Evolutionary conservation across 2,329 filamentous ascomycete genomes (phyloP).

Genomic region (Grosmannia huntii): DNA sequence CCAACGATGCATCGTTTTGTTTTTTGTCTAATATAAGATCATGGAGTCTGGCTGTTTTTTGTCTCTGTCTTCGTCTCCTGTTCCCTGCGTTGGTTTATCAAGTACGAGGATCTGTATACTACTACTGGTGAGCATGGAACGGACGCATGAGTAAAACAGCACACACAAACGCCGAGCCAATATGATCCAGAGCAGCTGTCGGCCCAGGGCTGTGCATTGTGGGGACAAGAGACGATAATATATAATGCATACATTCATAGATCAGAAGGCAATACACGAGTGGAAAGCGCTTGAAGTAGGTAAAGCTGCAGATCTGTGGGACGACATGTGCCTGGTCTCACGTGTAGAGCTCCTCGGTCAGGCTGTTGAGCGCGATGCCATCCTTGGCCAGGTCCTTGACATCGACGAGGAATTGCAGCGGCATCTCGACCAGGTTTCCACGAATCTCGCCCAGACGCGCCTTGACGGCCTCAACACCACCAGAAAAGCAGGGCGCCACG

Average conservation of each 20-base stretch:
- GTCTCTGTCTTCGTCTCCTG: neutral
- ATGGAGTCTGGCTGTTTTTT: neutral
- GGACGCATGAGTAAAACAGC: neutral
- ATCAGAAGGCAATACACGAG: neutral
- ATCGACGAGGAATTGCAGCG: constrained; percentile 71
- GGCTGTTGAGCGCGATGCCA: constrained; percentile 56
- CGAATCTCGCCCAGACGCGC: constrained; percentile 52
- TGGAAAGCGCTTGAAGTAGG: neutral
- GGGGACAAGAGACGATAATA: neutral
- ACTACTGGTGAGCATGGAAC: neutral
- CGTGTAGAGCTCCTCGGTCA: constrained; percentile 65
- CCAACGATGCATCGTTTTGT: neutral
- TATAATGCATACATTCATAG: neutral
- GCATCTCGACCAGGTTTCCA: constrained; percentile 78
- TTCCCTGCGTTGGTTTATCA: neutral
- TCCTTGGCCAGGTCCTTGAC: constrained; percentile 75
- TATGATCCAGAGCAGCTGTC: too few relatives aligned
- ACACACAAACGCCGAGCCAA: neutral
- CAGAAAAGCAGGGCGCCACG: constrained; percentile 66
- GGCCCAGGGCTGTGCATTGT: neutral
- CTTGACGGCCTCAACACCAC: constrained; percentile 59
- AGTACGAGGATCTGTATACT: neutral
- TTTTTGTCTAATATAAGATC: neutral
- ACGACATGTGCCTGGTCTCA: constrained; percentile 12
- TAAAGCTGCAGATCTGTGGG: too few relatives aligned